Conservation (phyloP, 345 rosid genomes). For the Bruguiera sexangula region DNA sequence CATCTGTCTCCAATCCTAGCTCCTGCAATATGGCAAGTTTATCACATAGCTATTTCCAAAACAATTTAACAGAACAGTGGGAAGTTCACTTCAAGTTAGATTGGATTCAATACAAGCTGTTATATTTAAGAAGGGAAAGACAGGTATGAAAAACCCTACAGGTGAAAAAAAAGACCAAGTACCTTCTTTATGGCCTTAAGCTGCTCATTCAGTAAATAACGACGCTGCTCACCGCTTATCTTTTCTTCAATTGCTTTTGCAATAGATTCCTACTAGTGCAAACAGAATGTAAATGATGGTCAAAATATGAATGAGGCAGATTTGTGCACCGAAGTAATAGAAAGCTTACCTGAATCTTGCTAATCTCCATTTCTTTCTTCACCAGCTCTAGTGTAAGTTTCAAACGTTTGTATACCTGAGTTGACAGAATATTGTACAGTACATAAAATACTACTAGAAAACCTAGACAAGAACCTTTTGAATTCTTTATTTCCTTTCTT, state of each 20-base stretch:
- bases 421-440: conserved; percentile 2
- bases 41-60: conserved; percentile 12
- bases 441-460: neutral
- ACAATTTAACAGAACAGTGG: conserved; percentile 4
- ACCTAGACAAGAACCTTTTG: too few relatives aligned
- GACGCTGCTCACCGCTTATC: conserved; percentile 97
- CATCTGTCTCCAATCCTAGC: conserved; percentile 97
- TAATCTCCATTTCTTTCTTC: conserved; percentile 97
- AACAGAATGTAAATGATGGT: conserved; percentile 11
- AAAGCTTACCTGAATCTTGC: conserved; percentile 80
- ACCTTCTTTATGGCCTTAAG: conserved; percentile 99
- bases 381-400: conserved; percentile 78
- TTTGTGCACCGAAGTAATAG: neutral
- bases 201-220: conserved; percentile 94
- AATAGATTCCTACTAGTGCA: conserved; percentile 66
- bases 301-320: neutral
- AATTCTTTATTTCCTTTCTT: too few relatives aligned
- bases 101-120: conserved; percentile 1
- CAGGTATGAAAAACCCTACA: neutral
- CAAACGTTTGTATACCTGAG: conserved; percentile 85
- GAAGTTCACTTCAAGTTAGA: neutral
- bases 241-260: conserved; percentile 99
- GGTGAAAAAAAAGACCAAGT: conserved; percentile 5
- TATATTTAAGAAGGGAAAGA: neutral
- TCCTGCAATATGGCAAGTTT: conserved; percentile 51